Evolutionary conservation across 2,329 filamentous ascomycete species (phyloP), one percentile per base, ranked within the genome.

Genomic region (Amauroascus niger): DNA sequence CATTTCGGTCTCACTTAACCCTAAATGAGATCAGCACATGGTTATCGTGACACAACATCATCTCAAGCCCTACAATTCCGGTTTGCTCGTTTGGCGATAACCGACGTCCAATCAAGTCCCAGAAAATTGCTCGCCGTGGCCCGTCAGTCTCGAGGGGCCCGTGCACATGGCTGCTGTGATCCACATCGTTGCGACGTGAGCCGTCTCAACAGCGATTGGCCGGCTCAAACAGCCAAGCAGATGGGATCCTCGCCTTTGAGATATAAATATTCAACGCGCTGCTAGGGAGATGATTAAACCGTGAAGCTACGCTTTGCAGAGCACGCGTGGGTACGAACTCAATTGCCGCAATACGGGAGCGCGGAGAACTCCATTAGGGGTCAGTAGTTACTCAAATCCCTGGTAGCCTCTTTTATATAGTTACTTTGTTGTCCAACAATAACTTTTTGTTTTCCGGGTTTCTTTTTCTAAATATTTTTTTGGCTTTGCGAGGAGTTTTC

Each of bases 21-120:
- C 41, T 45, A 26, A 51, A 43, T 33, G 28, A 51, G 49, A 51
- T 51, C 49, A 51, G 49, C 49, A 51, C 49, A 51, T 51, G 49
- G 49, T 44, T 51, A 51, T 43, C 49, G 39, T 51, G 39, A 18
- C 39, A 44, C 49, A 33, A 43, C 49, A 44, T 39, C 40, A 43
- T 32, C 20, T 22, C 39, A 24, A 51, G 50, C 50, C 50, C 41
- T 52, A 52, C 40, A 45, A 39, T 52, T 52, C 50, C 50, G 50
- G 50, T 52, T 52, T 20, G 50, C 41, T 33, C 50, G 40, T 39
- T 33, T 51, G 49, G 30, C 37, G 26, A 43, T 43, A 44, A 51
- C 49, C 49, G 49, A 51, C 37, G 18, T 26, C 49, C 49, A 51
- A 51, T 51, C 37, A 50, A 5, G 35, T 7, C 35, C 26, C n/a